phyloP scores from a whole-genome alignment of 352 stramenopile genomes.

The Phytophthora uliginosa region DNA sequence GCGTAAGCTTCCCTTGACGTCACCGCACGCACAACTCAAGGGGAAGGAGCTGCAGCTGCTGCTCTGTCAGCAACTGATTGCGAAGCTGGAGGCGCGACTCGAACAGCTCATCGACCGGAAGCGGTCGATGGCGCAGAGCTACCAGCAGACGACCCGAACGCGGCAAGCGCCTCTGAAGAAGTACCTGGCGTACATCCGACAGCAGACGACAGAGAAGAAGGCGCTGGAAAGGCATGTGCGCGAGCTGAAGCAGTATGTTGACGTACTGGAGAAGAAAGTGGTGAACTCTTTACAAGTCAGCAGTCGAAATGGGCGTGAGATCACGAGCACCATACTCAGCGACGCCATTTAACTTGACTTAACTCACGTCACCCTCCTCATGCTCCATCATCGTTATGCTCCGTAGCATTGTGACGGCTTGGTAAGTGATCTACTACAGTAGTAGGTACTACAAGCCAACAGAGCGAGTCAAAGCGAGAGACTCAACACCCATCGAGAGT shows the following conservation, averaged over 20 bases:
- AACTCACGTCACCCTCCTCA: neutral
- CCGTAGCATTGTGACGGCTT: too few species aligned
- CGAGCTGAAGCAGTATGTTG: constrained; percentile 32
- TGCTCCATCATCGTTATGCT: too few species aligned
- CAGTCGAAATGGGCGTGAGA: neutral
- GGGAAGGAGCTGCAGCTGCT: constrained; percentile 45
- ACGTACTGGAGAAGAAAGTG: constrained; percentile 48
- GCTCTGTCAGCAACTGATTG: constrained; percentile 36
- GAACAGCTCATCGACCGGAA: constrained; percentile 39
- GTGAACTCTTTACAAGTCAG: neutral
- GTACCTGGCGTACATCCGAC: constrained; percentile 40
- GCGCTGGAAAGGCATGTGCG: constrained; percentile 27
- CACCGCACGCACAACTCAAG: constrained; percentile 47
- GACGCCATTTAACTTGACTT: neutral
- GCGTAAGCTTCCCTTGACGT: constrained; percentile 47
- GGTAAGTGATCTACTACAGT: too few species aligned
- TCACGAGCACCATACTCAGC: neutral
- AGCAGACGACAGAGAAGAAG: constrained; percentile 39
- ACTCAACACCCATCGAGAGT: too few species aligned
- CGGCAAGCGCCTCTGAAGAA: constrained; percentile 56
- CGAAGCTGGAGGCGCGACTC: constrained; percentile 42
- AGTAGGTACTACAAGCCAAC: too few species aligned
- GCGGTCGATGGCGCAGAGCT: constrained; percentile 27
- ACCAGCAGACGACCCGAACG: constrained; percentile 35
- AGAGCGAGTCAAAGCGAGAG: too few species aligned